These are phyloP conservation scores for Trichocladium uniseriatum DNA, from an alignment of 495 filamentous ascomycete genomes.

Conservation along the genomic window DNA sequence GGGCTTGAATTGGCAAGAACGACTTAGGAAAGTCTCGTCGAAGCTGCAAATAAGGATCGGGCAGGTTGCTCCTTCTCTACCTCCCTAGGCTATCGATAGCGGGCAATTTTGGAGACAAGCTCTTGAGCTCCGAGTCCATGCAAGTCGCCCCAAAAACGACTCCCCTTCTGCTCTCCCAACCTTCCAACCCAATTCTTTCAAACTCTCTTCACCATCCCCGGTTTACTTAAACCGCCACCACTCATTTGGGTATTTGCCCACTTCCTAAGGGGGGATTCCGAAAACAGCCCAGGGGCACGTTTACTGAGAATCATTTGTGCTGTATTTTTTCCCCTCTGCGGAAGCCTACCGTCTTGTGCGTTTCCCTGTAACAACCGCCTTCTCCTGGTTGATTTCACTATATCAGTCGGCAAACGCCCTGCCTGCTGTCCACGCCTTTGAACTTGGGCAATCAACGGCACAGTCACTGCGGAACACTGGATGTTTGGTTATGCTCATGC, in stretches of 20 bases:
- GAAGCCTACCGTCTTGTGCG: no score
- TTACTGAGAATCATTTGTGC: constrained; percentile 7
- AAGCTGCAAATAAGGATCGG: background rate
- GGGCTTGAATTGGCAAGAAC: background rate
- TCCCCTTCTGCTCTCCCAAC: background rate
- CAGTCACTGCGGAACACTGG: background rate
- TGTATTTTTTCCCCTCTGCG: background rate
- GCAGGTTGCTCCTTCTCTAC: background rate
- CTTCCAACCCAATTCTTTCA: background rate
- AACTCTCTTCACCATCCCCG: background rate
- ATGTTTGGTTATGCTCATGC: background rate
- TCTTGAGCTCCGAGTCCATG: background rate
- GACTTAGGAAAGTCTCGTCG: background rate
- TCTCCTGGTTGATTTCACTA: no score
- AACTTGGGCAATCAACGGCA: no score
- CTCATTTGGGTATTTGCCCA: constrained; percentile 8
- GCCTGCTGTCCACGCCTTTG: no score
- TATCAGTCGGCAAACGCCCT: no score
- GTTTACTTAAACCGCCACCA: constrained; percentile 8
- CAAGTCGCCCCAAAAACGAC: background rate
- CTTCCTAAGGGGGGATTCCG: constrained; percentile 7
- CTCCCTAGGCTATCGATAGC: no score
- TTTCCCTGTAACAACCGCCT: no score
- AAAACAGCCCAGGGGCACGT: background rate
- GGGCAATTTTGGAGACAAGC: no score